Conservation (phyloP, 371 early-diverging fungal species). For the Haplosporangium sp. region DNA sequence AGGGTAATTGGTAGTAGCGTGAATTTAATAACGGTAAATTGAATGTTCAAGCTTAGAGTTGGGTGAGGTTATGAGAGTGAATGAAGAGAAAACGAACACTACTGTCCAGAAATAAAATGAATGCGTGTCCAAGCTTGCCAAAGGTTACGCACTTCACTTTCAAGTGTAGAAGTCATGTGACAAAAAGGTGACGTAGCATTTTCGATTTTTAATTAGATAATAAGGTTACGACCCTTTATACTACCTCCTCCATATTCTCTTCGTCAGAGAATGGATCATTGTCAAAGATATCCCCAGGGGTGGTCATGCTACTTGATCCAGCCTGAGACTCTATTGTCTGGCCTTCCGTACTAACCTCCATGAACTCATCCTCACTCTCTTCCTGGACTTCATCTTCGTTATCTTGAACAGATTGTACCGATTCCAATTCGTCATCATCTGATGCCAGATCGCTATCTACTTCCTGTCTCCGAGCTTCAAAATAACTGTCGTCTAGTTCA, state of each 20-base stretch:
- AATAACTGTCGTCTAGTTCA: constrained; percentile 25
- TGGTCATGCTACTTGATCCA: neutral
- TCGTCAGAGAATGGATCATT: constrained; percentile 19
- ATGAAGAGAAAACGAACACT: neutral
- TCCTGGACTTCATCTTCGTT: constrained; percentile 7
- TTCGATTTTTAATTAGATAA: neutral
- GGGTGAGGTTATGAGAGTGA: neutral
- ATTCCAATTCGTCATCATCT: constrained; percentile 14
- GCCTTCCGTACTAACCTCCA: constrained; percentile 17
- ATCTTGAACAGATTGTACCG: constrained; percentile 1
- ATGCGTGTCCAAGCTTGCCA: constrained; percentile 1
- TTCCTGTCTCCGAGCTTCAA: constrained; percentile 22
- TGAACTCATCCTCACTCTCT: constrained; percentile 24
- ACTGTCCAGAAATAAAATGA: neutral
- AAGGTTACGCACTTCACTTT: constrained; percentile 4
- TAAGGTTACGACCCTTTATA: neutral
- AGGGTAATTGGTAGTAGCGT: neutral
- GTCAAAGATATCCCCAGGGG: constrained; percentile 6
- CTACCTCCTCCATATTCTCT: constrained; percentile 35
- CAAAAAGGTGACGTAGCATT: neutral
- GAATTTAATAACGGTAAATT: neutral
- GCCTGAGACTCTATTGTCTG: neutral
- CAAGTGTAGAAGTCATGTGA: neutral
- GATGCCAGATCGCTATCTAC: neutral
- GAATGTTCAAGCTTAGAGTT: neutral